Base-by-base conservation (phyloP, 495 filamentous ascomycete genomes). In the Haplographium delicatum region DNA sequence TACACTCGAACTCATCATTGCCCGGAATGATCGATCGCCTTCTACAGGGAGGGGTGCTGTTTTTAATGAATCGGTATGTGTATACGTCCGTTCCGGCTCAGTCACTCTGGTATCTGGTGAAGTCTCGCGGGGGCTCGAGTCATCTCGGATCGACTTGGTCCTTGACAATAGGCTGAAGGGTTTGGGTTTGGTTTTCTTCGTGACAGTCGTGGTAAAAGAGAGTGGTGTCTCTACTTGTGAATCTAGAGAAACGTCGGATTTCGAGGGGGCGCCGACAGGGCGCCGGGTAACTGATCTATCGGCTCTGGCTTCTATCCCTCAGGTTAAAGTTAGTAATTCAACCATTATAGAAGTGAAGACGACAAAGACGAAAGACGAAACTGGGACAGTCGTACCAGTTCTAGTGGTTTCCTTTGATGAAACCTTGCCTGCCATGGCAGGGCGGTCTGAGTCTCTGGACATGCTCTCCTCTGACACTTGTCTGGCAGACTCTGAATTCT, bases 81-180 rank as follows among this genome's bases (percentile, higher is more conserved):
- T 47, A 30, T 71, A 59, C 1, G 64, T 47, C 51, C 59, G 65
- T 47, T 76, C 72, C 18, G 70, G 54, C 28, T 77, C 74, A 28
- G 44, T 43, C 22, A 65, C 42, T 44, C 61, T 69, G 45, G 62
- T 55, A 22, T 56, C 58, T 11, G 71, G 55, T 20, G 55, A 45
- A 11, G 41, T 0, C 18, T 58, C 72, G 42, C 65, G 65, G 23
- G 71, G 68, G 53, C 65, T 74, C 31, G 74, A 68, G 44, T 71
- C 72, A 50, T 78, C 73, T 37, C 83, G 81, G 47, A 84, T 78
- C 8, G 86, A 89, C 44, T 79, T 82, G 23, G 83, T 83, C 31
- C 86, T 81, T 25, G 74, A 74, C 15, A 90, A 66, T 19, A 89
- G 70, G 22, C 75, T 66, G 51, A 80, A 80, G 13, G 75, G 69